Evolutionary conservation across 352 stramenopile species (phyloP).

Genomic region (Pythium volutum): DNA sequence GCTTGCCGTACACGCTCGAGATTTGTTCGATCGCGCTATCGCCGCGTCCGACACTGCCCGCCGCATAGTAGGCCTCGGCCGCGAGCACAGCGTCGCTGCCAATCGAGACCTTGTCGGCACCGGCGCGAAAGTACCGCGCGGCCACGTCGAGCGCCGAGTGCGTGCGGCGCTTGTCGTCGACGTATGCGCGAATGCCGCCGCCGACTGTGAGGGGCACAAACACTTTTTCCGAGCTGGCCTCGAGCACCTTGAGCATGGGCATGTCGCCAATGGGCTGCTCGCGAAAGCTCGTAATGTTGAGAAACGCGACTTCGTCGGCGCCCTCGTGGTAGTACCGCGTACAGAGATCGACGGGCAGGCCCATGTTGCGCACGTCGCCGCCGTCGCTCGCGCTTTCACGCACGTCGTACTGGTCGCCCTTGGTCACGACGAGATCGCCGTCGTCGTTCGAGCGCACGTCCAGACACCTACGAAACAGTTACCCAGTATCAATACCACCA

Average conservation of each 20-base stretch:
- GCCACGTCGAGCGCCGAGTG: constrained; percentile 96
- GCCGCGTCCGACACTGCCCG: constrained; percentile 62
- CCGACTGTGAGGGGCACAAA: constrained; percentile 98
- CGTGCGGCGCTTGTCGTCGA: constrained; percentile 81
- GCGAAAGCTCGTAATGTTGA: constrained; percentile 99
- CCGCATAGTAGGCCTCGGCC: constrained; percentile 87
- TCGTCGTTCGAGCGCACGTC: constrained; percentile 96
- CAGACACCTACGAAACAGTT: constrained; percentile 78
- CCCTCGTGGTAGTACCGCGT: constrained; percentile 95
- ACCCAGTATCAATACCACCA: background rate
- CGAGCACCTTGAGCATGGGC: constrained; percentile 95
- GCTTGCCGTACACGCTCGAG: constrained; percentile 93
- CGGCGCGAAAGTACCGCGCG: constrained; percentile 95
- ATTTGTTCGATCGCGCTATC: constrained; percentile 96
- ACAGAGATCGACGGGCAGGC: constrained; percentile 95
- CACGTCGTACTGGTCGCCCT: constrained; percentile 99
- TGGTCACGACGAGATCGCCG: constrained; percentile 97
- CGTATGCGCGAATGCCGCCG: constrained; percentile 96
- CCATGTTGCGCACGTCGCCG: constrained; percentile 96
- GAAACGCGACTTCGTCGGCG: constrained; percentile 96
- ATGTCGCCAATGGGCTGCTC: constrained; percentile 96
- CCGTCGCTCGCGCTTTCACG: constrained; percentile 75
- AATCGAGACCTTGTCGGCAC: constrained; percentile 98
- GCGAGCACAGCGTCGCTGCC: constrained; percentile 96
- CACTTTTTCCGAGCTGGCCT: constrained; percentile 92